A percentile compares a stretch with the other conserved stretches of the same genome.
These are phyloP conservation scores for Eragrostis curvula DNA, from an alignment of 176 grass and related monocot genomes.

Conservation along the genomic window DNA sequence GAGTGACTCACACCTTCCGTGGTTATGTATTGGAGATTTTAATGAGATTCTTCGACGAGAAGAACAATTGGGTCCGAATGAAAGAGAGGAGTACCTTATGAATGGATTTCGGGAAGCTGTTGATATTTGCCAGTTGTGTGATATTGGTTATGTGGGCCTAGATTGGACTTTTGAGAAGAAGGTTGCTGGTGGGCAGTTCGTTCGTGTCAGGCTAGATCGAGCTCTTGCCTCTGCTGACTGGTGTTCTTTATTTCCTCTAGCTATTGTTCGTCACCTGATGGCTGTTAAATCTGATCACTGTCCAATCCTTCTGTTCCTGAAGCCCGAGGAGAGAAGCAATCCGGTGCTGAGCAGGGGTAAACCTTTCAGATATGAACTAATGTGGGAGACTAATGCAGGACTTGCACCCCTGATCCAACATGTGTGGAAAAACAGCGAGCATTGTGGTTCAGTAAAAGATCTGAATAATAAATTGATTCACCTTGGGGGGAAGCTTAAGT, in stretches of 20 bases:
- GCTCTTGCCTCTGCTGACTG: neutral
- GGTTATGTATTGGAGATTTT: no score
- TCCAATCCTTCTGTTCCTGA: neutral
- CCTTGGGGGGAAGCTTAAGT: neutral
- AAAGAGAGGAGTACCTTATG: no score
- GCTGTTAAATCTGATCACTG: neutral
- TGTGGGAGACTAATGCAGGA: neutral
- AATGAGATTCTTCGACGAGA: neutral
- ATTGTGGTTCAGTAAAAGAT: neutral
- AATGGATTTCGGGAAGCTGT: no score
- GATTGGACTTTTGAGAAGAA: slow-evolving; percentile 7
- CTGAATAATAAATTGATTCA: neutral
- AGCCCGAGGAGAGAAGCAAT: neutral
- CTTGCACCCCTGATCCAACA: neutral
- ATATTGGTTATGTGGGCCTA: neutral
- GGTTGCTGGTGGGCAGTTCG: neutral
- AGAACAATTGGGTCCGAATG: neutral
- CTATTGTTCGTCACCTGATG: neutral
- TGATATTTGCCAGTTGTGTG: no score
- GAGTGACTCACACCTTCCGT: neutral
- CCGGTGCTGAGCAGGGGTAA: neutral
- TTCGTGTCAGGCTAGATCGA: neutral
- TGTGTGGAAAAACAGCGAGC: neutral
- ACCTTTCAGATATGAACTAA: neutral
- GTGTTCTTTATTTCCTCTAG: neutral